phyloP scores from a whole-genome alignment of 768 basidiomycete genomes.

The Candolleomyces aberdarensis region DNA sequence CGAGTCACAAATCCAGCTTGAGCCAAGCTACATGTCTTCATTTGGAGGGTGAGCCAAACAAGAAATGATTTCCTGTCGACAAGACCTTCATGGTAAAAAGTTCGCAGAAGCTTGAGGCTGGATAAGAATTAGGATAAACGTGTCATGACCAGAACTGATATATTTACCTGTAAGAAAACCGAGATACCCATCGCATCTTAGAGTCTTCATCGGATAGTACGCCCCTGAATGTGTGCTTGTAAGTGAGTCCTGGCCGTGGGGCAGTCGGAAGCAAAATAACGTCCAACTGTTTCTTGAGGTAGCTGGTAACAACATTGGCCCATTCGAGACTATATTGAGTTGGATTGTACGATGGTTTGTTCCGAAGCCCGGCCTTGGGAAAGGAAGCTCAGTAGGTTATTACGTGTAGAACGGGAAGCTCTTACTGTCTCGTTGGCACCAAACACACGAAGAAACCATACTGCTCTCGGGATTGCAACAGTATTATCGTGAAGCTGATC shows the following conservation, averaged over 20 bases:
- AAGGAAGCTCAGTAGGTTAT: neutral
- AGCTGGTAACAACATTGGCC: constrained; percentile 77
- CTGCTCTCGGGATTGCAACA: constrained; percentile 76
- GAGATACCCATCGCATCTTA: constrained; percentile 73
- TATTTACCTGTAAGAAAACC: constrained; percentile 71
- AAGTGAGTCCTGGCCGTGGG: constrained; percentile 70
- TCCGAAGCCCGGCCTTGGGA: constrained; percentile 66
- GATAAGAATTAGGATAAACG: neutral
- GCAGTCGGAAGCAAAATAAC: constrained; percentile 81
- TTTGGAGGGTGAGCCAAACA: constrained; percentile 75
- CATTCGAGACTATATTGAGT: constrained; percentile 83
- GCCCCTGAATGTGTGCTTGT: constrained; percentile 83
- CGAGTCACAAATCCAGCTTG: constrained; percentile 75
- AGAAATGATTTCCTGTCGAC: constrained; percentile 79
- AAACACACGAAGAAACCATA: constrained; percentile 86
- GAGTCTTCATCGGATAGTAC: constrained; percentile 69
- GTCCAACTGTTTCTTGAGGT: constrained; percentile 77
- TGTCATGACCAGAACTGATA: neutral
- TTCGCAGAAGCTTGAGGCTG: constrained; percentile 68
- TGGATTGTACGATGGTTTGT: constrained; percentile 78
- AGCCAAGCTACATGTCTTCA: constrained; percentile 74
- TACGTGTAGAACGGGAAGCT: neutral
- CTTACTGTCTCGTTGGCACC: constrained; percentile 84
- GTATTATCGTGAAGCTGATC: constrained; percentile 75
- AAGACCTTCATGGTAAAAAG: constrained; percentile 77